phyloP scores from a whole-genome alignment of 345 rosid species.

The Cardamine occulta region DNA sequence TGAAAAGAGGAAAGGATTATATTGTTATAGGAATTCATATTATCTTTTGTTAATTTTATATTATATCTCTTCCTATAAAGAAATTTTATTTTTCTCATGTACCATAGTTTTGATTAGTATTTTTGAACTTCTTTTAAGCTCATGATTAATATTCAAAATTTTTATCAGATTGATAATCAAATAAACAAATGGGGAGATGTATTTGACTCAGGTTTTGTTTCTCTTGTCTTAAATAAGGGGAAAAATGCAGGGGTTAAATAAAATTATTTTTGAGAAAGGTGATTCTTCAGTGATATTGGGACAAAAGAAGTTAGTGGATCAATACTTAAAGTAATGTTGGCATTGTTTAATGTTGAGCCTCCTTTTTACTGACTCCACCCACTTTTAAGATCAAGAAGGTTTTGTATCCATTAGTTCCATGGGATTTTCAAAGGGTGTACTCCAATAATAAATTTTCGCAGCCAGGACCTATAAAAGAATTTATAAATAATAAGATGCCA shows the following conservation, averaged over 20 bases:
- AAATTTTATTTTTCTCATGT: background rate
- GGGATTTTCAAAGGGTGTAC: slow-evolving; percentile 13
- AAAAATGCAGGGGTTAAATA: background rate
- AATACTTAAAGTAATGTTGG: background rate
- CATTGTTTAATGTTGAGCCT: background rate
- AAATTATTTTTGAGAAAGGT: background rate
- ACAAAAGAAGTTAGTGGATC: slow-evolving; percentile 19
- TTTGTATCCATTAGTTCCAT: slow-evolving; percentile 27
- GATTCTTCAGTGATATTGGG: slow-evolving; percentile 2
- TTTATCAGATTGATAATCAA: background rate
- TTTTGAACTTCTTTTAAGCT: background rate
- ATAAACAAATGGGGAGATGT: slow-evolving; percentile 20
- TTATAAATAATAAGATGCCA: slow-evolving; percentile 12
- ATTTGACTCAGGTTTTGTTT: slow-evolving; percentile 2
- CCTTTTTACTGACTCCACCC: slow-evolving; percentile 27
- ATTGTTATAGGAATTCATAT: too few species aligned
- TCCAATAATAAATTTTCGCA: slow-evolving; percentile 2
- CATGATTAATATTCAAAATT: background rate
- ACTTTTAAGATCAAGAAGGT: slow-evolving; percentile 21
- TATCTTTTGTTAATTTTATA: too few species aligned
- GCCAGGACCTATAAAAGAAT: slow-evolving; percentile 1
- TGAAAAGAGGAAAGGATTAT: too few species aligned
- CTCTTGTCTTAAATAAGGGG: background rate
- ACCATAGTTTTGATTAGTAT: background rate
- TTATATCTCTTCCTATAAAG: too few species aligned